A percentile compares a stretch with the other conserved stretches of the same genome.
These are phyloP conservation scores for Xylariaceae sp. DNA, from an alignment of 2,329 filamentous ascomycete genomes.

Conservation along the genomic window DNA sequence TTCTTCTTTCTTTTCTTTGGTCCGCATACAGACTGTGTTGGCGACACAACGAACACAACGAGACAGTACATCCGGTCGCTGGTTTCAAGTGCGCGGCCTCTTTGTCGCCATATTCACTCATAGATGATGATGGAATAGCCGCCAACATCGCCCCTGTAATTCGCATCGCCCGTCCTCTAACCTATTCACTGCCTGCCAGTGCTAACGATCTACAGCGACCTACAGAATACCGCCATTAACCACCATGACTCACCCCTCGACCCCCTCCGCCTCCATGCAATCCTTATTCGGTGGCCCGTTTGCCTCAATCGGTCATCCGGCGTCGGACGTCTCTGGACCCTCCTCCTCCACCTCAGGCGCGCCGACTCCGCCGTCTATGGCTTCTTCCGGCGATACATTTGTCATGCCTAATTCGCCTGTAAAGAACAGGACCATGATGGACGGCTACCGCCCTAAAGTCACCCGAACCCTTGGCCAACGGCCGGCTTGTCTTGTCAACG, in stretches of 20 bases:
- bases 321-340: constrained; percentile 25
- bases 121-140: constrained; percentile 14
- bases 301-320: constrained; percentile 21
- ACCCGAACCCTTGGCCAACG: constrained; percentile 72
- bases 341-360: constrained; percentile 34
- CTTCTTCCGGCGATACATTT: constrained; percentile 71
- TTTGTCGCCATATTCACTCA: constrained; percentile 3
- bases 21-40: neutral
- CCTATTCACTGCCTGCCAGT: neutral
- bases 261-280: constrained; percentile 20
- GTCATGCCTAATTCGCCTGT: constrained; percentile 84
- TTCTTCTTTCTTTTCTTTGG: neutral
- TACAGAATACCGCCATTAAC: constrained; percentile 18
- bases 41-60: neutral
- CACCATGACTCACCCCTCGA: constrained; percentile 28
- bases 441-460: constrained; percentile 79
- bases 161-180: constrained; percentile 2
- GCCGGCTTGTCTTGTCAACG: constrained; percentile 93
- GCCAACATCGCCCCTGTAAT: constrained; percentile 2
- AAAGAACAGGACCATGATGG: constrained; percentile 57
- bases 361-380: constrained; percentile 43
- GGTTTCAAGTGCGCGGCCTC: neutral
- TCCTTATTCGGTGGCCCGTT: constrained; percentile 32
- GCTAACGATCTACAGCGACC: neutral
- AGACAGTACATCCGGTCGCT: neutral